Percentiles rank a stretch among this genome's conserved stretches.
Conservation (phyloP, 2,329 filamentous ascomycete genomes). For the Intubia oerlemansii region DNA sequence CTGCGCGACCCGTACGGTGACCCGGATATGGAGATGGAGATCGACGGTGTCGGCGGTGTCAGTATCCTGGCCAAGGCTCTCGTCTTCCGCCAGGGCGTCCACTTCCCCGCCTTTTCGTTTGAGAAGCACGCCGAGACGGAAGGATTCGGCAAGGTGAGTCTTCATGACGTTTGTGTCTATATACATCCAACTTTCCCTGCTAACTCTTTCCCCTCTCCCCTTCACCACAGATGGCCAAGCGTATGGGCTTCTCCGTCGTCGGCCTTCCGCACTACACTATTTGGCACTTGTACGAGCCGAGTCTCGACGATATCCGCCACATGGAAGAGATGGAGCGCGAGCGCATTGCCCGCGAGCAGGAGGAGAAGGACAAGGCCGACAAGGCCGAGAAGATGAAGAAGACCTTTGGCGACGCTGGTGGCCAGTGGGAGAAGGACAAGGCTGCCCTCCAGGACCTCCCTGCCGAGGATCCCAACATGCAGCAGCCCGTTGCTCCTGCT, state of each 20-base stretch:
- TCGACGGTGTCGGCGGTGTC: constrained; percentile 92
- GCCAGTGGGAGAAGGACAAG: constrained; percentile 84
- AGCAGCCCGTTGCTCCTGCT: constrained; percentile 1
- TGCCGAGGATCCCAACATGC: too few relatives aligned
- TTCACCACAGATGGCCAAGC: constrained; percentile 63
- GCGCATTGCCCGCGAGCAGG: constrained; percentile 54
- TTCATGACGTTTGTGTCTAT: neutral
- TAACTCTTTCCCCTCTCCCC: neutral
- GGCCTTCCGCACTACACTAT: constrained; percentile 95
- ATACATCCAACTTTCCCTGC: constrained; percentile 2
- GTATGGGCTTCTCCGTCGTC: constrained; percentile 89
- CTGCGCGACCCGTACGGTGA: constrained; percentile 92
- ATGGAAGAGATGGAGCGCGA: constrained; percentile 99
- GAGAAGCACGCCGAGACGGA: constrained; percentile 98
- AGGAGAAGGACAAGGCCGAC: constrained; percentile 54
- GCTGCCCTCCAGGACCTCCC: constrained; percentile 46
- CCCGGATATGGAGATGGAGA: constrained; percentile 99
- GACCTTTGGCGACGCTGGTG: constrained; percentile 53
- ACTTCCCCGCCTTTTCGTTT: constrained; percentile 96
- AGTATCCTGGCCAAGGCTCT: constrained; percentile 92
- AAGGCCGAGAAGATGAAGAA: constrained; percentile 60
- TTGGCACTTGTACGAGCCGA: constrained; percentile 99
- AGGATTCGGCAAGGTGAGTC: constrained; percentile 79
- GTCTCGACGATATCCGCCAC: constrained; percentile 85
- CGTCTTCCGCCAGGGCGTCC: constrained; percentile 84